These are phyloP conservation scores for Sphaerulina vaccinii DNA, from an alignment of 2,329 filamentous ascomycete genomes.

Conservation along the genomic window DNA sequence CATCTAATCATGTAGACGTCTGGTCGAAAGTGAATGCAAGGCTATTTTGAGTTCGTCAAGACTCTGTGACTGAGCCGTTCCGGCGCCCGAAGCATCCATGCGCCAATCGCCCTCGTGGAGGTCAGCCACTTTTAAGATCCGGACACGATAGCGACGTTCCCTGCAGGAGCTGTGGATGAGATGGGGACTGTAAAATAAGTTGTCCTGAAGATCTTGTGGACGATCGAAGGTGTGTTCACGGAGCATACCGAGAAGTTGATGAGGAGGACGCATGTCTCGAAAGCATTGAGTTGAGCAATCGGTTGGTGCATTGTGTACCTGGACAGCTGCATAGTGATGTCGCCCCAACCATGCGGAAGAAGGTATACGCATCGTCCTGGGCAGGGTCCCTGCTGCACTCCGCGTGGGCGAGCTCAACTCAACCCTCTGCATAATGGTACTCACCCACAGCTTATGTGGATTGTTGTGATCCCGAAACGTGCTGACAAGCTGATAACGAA, in stretches of 20 bases:
- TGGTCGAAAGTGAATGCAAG: neutral
- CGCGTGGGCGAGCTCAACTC: conserved; percentile 20
- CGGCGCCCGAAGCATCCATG: conserved; percentile 11
- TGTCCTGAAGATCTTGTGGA: neutral
- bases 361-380: conserved; percentile 7
- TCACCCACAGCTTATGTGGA: conserved; percentile 24
- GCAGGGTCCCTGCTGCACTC: conserved; percentile 22
- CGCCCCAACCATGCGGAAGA: conserved; percentile 19
- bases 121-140: conserved; percentile 5
- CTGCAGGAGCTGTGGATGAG: conserved; percentile 4
- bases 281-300: conserved; percentile 7
- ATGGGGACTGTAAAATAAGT: neutral
- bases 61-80: conserved; percentile 1
- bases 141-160: conserved; percentile 13
- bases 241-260: neutral
- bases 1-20: neutral
- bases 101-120: conserved; percentile 9
- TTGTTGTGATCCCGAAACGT: no score
- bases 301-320: conserved; percentile 16
- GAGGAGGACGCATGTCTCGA: neutral
- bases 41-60: conserved; percentile 15
- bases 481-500: conserved; percentile 7
- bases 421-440: conserved; percentile 18
- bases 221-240: neutral
- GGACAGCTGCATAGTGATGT: conserved; percentile 21